These are phyloP conservation scores for Diversispora epigaea DNA, from an alignment of 192 early-diverging fungal genomes.

Conservation along the genomic window DNA sequence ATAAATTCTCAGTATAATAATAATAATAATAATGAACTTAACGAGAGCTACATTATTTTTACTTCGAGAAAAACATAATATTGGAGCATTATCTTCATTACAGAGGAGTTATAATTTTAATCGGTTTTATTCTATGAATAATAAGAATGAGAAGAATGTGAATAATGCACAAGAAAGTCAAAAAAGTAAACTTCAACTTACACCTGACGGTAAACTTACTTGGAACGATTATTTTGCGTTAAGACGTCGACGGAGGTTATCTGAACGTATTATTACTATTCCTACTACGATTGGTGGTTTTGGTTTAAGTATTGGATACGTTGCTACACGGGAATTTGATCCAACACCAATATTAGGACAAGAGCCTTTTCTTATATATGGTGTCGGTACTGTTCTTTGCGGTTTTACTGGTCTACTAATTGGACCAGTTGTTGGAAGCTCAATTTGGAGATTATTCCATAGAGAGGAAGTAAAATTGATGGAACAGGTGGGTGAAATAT, in stretches of 20 bases:
- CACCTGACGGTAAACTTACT: neutral
- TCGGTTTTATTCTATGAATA: no score
- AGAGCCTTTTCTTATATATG: constrained; percentile 39
- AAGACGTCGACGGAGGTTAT: neutral
- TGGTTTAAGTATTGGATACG: constrained; percentile 10
- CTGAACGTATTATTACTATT: constrained; percentile 6
- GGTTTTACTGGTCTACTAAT: constrained; percentile 61
- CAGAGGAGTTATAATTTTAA: no score
- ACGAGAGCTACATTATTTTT: no score
- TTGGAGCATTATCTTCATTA: no score
- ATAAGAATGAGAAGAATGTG: no score
- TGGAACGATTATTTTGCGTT: constrained; percentile 29
- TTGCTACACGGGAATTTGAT: constrained; percentile 25
- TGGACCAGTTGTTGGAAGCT: constrained; percentile 65
- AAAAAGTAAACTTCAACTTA: no score
- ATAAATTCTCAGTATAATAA: no score
- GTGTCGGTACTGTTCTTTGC: constrained; percentile 51
- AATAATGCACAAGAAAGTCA: no score
- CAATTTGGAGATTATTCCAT: constrained; percentile 56
- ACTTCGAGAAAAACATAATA: no score
- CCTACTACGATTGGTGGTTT: constrained; percentile 11
- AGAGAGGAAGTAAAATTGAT: constrained; percentile 46
- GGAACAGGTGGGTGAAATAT: constrained; percentile 38
- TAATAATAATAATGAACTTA: no score
- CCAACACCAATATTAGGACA: constrained; percentile 25